These are phyloP conservation scores for Zancudomyces culisetae DNA, from an alignment of 371 early-diverging fungal genomes.

Conservation along the genomic window DNA sequence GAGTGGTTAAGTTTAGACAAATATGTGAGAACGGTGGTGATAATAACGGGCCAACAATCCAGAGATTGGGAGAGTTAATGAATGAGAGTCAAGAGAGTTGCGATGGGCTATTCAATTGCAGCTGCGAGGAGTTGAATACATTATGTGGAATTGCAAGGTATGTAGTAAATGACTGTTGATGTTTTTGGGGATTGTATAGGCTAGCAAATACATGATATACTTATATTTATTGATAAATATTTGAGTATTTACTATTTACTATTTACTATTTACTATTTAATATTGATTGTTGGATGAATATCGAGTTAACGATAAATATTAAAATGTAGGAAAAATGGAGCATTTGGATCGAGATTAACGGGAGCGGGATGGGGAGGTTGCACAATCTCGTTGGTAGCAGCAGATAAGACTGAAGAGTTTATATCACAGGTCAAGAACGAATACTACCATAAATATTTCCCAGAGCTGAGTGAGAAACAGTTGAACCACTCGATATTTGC, in stretches of 20 bases:
- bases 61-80: slow-evolving; percentile 63
- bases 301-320: too few species aligned
- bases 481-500: slow-evolving; percentile 14
- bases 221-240: too few species aligned
- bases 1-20: slow-evolving; percentile 61
- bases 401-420: slow-evolving; percentile 36
- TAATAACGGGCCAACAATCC: slow-evolving; percentile 10
- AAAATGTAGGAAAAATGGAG: slow-evolving; percentile 30
- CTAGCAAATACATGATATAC: not conserved
- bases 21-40: slow-evolving; percentile 27
- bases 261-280: too few species aligned
- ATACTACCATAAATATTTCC: slow-evolving; percentile 27
- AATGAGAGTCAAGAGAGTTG: slow-evolving; percentile 75
- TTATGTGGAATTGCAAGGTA: slow-evolving; percentile 42
- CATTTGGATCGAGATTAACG: slow-evolving; percentile 64
- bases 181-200: too few species aligned
- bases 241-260: too few species aligned
- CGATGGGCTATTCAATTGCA: slow-evolving; percentile 62
- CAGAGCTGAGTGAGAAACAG: slow-evolving; percentile 8
- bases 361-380: slow-evolving; percentile 97
- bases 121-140: slow-evolving; percentile 69
- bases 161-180: not conserved
- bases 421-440: slow-evolving; percentile 40
- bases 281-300: too few species aligned
- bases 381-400: slow-evolving; percentile 64